phyloP scores from a whole-genome alignment of 169 alveolate species.

The Ichthyophthirius multifiliis region DNA sequence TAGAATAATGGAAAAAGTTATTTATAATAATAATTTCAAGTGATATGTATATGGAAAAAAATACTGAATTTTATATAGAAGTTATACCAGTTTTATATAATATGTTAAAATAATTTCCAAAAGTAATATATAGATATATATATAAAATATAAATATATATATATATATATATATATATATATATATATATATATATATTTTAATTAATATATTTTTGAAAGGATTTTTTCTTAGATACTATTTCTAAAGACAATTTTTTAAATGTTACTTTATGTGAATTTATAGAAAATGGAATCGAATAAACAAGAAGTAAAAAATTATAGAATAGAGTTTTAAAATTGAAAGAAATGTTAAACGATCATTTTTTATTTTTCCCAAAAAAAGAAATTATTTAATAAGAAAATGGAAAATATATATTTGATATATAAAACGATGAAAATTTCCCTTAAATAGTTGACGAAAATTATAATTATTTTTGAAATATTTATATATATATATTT shows the following conservation, averaged over 20 bases:
- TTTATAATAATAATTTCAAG: slow-evolving; percentile 31
- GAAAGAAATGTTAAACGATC: neutral
- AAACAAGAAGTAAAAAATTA: slow-evolving; percentile 5
- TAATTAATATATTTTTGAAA: too few species aligned
- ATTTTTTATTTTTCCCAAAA: slow-evolving; percentile 15
- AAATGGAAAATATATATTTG: neutral
- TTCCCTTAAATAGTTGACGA: slow-evolving; percentile 7
- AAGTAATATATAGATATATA: too few species aligned
- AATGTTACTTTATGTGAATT: neutral
- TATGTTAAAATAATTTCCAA: slow-evolving; percentile 31
- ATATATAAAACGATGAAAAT: slow-evolving; percentile 5
- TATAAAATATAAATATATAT: too few species aligned
- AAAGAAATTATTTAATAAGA: neutral
- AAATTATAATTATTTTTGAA: neutral
- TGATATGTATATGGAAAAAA: slow-evolving; percentile 22
- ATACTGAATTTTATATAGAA: slow-evolving; percentile 9
- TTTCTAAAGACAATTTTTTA: slow-evolving; percentile 31
- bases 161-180: too few species aligned
- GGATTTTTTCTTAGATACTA: slow-evolving; percentile 43
- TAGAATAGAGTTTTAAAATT: slow-evolving; percentile 9
- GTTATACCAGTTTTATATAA: slow-evolving; percentile 30
- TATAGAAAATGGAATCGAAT: neutral
- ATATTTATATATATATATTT: neutral
- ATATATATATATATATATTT: too few species aligned
- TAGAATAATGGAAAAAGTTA: slow-evolving; percentile 63